A percentile compares a stretch with the other conserved stretches of the same genome.
Evolutionary conservation across 129 eudicot genomes (phyloP).

Genomic region (Chrysanthemum makinoi): DNA sequence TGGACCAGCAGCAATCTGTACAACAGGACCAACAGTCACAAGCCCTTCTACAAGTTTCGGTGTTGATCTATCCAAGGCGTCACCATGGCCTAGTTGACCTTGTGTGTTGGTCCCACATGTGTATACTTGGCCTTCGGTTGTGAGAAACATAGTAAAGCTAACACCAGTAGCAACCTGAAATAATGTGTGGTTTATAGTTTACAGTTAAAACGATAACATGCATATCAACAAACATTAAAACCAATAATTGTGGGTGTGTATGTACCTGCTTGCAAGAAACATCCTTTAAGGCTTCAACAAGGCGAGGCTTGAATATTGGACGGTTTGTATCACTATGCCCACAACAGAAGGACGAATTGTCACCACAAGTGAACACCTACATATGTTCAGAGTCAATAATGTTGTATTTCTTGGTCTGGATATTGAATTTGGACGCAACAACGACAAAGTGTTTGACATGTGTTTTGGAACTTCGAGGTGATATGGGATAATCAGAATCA

Average conservation of each 20-base stretch:
- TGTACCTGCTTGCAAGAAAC: conserved; percentile 79
- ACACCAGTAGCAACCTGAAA: conserved; percentile 88
- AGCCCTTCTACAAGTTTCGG: conserved; percentile 62
- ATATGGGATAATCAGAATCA: not conserved
- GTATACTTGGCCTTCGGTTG: conserved; percentile 72
- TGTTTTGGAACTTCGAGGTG: not conserved
- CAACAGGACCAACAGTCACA: conserved; percentile 45
- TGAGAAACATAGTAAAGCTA: conserved; percentile 84
- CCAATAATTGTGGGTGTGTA: too few species aligned
- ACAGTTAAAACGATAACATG: too few species aligned
- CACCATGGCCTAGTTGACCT: conserved; percentile 97
- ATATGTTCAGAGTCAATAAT: not conserved
- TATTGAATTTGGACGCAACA: too few species aligned
- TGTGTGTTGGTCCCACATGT: conserved; percentile 81
- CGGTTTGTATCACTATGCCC: conserved; percentile 82
- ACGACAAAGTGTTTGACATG: not conserved
- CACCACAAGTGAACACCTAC: conserved; percentile 96
- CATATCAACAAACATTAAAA: too few species aligned
- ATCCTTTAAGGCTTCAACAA: conserved; percentile 71
- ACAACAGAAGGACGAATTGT: conserved; percentile 88
- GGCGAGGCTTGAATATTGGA: conserved; percentile 76
- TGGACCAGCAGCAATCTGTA: conserved; percentile 80
- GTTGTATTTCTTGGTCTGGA: not conserved
- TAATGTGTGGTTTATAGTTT: not conserved
- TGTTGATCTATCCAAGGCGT: conserved; percentile 62